Conservation (phyloP, 305 asterid species). For the Fraxinus xanthoxyloides region DNA sequence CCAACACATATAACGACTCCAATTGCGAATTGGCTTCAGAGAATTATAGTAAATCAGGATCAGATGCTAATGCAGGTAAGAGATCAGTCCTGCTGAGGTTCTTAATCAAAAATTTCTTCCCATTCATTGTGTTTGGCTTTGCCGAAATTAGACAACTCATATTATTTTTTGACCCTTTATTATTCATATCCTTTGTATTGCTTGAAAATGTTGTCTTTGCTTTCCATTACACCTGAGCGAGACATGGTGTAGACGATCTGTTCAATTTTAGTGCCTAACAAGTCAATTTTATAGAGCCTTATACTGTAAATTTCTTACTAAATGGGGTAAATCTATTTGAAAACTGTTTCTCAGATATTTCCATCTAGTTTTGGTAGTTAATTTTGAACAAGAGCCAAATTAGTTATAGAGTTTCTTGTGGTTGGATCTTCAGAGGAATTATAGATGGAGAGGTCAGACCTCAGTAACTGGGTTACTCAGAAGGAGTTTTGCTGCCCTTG, state of each 20-base stretch:
- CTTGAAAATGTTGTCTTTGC: not conserved
- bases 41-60: conserved; percentile 43
- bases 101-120: not conserved
- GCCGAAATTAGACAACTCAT: not conserved
- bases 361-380: not conserved
- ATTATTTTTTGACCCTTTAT: not conserved
- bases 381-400: not conserved
- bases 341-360: not conserved
- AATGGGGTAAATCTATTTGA: not conserved
- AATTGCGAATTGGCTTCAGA: conserved; percentile 41
- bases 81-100: conserved; percentile 18
- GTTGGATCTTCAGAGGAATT: not conserved
- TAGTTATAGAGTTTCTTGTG: not conserved
- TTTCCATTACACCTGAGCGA: not conserved
- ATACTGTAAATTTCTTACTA: not conserved
- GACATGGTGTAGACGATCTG: not conserved
- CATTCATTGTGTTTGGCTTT: not conserved
- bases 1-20: conserved; percentile 48
- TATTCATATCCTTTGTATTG: conserved; percentile 8
- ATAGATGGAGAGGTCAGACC: not conserved
- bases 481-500: not conserved
- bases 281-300: not conserved
- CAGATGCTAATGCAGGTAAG: conserved; percentile 47
- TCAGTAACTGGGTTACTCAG: not conserved
- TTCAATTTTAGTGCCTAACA: not conserved